Base-by-base conservation (phyloP, 352 stramenopile species). In the Phytophthora ohioensis region DNA sequence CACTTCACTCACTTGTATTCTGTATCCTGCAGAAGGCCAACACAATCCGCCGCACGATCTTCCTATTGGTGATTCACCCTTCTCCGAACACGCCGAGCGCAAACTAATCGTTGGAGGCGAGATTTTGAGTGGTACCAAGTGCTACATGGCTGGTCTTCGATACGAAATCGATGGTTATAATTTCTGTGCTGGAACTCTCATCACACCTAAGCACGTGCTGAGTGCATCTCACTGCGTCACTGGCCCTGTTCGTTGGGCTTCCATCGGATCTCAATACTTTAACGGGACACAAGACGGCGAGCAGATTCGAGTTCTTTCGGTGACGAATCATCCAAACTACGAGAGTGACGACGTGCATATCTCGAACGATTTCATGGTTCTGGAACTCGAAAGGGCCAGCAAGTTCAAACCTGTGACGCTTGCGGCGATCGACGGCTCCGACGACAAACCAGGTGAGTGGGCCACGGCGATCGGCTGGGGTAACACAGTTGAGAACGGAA, bases 361-460 rank as follows among this genome's bases (percentile, higher is more conserved):
- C 12, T 38, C 71, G 3, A 42, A 68, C 17, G 67, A 82, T 27
- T 84, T 84, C 57, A 39, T 77, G 38, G 61, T 94, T 13, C 41
- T 92, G 9, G 72, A 80, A 49, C 80, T 84, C 17, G 70, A 71
- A 39, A 71, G 38, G 30, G 55, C 70, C 1, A 80, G 70, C 45
- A 81, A 68, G 6, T 79, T 63, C 3, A 53, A 54, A 7, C 56
- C 56, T 15, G 42, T 64, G 17, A 46, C 46, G 43, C 30, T 64
- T 5, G 56, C 56, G 3, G 34, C 60, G 2, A n/a, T 43, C 13
- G 56, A 55, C 11, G 43, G 55, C n/a, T 64, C 56, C 2, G 42
- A 55, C 43, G 63, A 71, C 55, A 5, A 66, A 68, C 39, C 58
- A 1, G 74, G 68, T 34, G 69, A 73, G n/a, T 68, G 51, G 41